phyloP scores from a whole-genome alignment of 306 rosid species.

The Rosa lucieae region DNA sequence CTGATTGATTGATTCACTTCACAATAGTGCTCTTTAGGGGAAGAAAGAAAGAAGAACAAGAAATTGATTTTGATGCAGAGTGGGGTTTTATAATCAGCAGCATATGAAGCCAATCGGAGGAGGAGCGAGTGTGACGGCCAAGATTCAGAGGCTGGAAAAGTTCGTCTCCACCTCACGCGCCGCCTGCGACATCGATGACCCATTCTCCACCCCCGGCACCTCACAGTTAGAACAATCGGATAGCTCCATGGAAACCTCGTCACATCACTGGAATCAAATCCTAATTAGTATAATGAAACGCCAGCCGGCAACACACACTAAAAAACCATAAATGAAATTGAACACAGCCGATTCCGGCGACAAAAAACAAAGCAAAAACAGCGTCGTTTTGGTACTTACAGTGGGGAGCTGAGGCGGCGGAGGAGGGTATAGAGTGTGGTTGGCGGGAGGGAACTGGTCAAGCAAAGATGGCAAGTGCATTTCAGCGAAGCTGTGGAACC shows the following conservation, averaged over 20 bases:
- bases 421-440: constrained; percentile 81
- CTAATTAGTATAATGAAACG: constrained; percentile 64
- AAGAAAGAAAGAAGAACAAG: too few species aligned
- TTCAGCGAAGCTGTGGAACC: constrained; percentile 67
- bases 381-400: constrained; percentile 39
- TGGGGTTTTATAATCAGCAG: too few species aligned
- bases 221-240: constrained; percentile 87
- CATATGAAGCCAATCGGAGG: too few species aligned
- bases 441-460: constrained; percentile 76
- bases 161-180: too few species aligned
- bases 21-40: too few species aligned
- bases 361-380: background rate
- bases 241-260: constrained; percentile 78
- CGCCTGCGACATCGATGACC: too few species aligned
- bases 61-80: too few species aligned
- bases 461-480: constrained; percentile 76
- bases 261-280: constrained; percentile 62
- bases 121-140: too few species aligned
- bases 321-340: constrained; percentile 18
- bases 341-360: constrained; percentile 11
- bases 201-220: too few species aligned
- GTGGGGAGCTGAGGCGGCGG: constrained; percentile 98
- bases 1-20: too few species aligned
- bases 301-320: constrained; percentile 99
- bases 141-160: too few species aligned